These are phyloP conservation scores for Pichia thaimueangensis DNA, from an alignment of 805 yeast species.

Conservation along the genomic window DNA sequence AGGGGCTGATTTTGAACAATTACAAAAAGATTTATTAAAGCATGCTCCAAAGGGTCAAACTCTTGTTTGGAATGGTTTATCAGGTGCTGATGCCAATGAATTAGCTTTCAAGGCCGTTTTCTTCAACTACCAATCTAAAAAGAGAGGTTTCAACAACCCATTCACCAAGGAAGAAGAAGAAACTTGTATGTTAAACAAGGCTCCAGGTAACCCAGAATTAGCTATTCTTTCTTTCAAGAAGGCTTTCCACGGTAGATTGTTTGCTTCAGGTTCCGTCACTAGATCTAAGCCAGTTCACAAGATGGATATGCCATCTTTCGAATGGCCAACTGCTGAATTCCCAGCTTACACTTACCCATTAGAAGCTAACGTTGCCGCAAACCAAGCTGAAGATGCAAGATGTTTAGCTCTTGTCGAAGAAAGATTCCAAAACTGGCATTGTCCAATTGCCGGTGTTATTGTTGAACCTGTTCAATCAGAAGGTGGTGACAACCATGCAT, in stretches of 20 bases:
- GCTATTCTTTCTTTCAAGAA: slow-evolving; percentile 81
- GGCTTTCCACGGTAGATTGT: slow-evolving; percentile 93
- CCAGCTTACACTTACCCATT: slow-evolving; percentile 67
- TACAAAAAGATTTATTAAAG: slow-evolving; percentile 54
- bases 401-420: slow-evolving; percentile 74
- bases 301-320: slow-evolving; percentile 85
- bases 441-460: slow-evolving; percentile 82
- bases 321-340: slow-evolving; percentile 96
- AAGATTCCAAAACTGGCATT: slow-evolving; percentile 56
- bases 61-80: slow-evolving; percentile 70
- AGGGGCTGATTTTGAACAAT: slow-evolving; percentile 47
- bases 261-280: slow-evolving; percentile 87
- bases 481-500: slow-evolving; percentile 89
- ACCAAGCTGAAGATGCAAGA: slow-evolving; percentile 72
- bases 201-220: slow-evolving; percentile 86
- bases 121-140: slow-evolving; percentile 64
- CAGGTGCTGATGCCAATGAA: slow-evolving; percentile 88
- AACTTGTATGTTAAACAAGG: slow-evolving; percentile 70
- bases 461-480: slow-evolving; percentile 90
- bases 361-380: slow-evolving; percentile 78
- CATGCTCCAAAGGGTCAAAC: slow-evolving; percentile 76
- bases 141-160: slow-evolving; percentile 55
- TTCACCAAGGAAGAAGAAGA: slow-evolving; percentile 64
- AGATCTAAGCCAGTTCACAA: slow-evolving; percentile 94
- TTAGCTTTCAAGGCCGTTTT: slow-evolving; percentile 86